Evolutionary conservation across 257 asterid genomes (phyloP).

Genomic region (Capsicum baccatum): DNA sequence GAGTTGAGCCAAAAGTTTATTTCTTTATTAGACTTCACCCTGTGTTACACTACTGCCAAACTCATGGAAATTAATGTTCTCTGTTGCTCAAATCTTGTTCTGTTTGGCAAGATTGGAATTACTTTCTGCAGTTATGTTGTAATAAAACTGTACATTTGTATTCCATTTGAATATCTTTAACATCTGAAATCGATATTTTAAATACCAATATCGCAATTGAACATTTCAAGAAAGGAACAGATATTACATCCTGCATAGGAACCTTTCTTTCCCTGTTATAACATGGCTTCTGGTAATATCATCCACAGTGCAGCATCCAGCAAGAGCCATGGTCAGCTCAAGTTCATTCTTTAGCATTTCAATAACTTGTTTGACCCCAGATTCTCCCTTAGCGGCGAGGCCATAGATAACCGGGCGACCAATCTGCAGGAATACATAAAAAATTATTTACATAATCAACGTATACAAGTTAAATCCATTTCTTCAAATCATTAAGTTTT

Average conservation of each 20-base stretch:
- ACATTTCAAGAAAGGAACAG: neutral
- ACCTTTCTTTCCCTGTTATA: conserved; percentile 45
- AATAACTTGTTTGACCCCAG: conserved; percentile 54
- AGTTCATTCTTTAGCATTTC: conserved; percentile 64
- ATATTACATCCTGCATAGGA: conserved; percentile 42
- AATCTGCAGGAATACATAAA: conserved; percentile 38
- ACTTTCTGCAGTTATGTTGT: neutral
- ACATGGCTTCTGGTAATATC: conserved; percentile 57
- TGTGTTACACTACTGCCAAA: too few relatives aligned
- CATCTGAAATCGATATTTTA: neutral
- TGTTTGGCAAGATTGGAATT: neutral
- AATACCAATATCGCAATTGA: neutral
- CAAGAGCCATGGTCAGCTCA: conserved; percentile 63
- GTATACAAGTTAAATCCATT: neutral
- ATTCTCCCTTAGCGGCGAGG: conserved; percentile 62
- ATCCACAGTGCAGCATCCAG: conserved; percentile 58
- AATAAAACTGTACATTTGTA: neutral
- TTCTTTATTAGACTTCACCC: too few relatives aligned
- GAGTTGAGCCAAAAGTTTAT: too few relatives aligned
- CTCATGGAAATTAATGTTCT: neutral
- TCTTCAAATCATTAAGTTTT: conserved; percentile 17
- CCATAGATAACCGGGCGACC: conserved; percentile 65
- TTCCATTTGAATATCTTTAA: neutral
- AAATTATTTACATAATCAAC: neutral
- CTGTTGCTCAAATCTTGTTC: neutral